Conservation (phyloP, 2,329 filamentous ascomycete genomes). For the Rhynchosporium secalis region DNA sequence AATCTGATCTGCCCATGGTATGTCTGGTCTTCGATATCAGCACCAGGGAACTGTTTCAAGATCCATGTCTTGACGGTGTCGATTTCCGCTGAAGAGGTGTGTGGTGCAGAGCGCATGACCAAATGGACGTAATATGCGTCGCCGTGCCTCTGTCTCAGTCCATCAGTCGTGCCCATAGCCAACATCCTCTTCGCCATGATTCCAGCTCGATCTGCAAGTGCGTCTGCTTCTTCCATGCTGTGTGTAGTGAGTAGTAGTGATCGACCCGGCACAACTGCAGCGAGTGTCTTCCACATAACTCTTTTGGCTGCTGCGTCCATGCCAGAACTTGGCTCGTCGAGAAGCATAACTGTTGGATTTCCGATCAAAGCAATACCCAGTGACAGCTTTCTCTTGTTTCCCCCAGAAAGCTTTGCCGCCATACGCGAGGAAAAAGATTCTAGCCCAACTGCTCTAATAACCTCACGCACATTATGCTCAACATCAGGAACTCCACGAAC, state of each 20-base stretch:
- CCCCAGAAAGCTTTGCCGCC: slow-evolving; percentile 78
- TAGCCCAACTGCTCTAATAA: slow-evolving; percentile 80
- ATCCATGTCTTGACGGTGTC: slow-evolving; percentile 67
- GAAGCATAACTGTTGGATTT: slow-evolving; percentile 80
- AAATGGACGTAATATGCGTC: slow-evolving; percentile 80
- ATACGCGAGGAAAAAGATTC: slow-evolving; percentile 69
- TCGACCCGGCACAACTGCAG: slow-evolving; percentile 71
- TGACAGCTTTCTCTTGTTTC: slow-evolving; percentile 90
- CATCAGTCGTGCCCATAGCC: slow-evolving; percentile 73
- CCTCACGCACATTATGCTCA: slow-evolving; percentile 72
- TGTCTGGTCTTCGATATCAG: slow-evolving; percentile 68
- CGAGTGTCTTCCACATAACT: slow-evolving; percentile 88
- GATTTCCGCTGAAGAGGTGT: slow-evolving; percentile 70
- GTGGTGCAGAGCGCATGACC: slow-evolving; percentile 72
- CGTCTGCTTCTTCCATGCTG: slow-evolving; percentile 93
- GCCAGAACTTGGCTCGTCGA: slow-evolving; percentile 86
- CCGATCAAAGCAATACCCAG: slow-evolving; percentile 91
- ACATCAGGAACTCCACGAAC: slow-evolving; percentile 77
- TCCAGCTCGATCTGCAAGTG: slow-evolving; percentile 77
- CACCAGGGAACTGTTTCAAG: slow-evolving; percentile 56
- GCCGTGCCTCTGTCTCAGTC: slow-evolving; percentile 73
- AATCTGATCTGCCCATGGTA: slow-evolving; percentile 91
- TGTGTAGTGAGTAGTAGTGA: slow-evolving; percentile 88
- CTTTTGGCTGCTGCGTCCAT: slow-evolving; percentile 90
- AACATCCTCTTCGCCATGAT: slow-evolving; percentile 87